Evolutionary conservation across 2,329 filamentous ascomycete species (phyloP), one percentile per base, ranked within the genome.

Genomic region (Dactylellina parvicollis): DNA sequence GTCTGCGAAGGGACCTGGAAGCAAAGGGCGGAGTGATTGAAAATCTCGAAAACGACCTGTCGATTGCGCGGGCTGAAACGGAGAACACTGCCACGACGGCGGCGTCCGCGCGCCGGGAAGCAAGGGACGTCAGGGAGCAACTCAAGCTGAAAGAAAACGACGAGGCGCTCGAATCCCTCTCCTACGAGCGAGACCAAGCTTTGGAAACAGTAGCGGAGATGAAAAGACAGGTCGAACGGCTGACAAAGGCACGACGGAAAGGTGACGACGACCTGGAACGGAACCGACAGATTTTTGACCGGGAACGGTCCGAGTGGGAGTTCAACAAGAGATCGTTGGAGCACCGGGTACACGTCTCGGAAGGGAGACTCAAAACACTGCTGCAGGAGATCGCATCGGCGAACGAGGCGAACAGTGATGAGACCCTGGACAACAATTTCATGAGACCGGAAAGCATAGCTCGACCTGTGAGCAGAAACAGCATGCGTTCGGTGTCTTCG

Each of bases 21-120:
- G 92, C 91, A 42, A 97, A 96, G 81, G 86, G 89, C 46, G 91
- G 88, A 77, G 86, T 92, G 59, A 96, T 99, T 61, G 93, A 97
- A 79, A 88, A 86, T 59, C 84, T 99, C 14, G 95, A 99, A 81
- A 83, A 85, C 0, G 88, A 85, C 24, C 82, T 99, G 32, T 88
- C 96, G 74, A 82, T 86, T 0, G 85, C 88, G 0, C 88, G 88
- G 62, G 86, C 87, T 66, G 92, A 98, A 75, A 89, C 91, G 75
- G 92, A 96, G 72, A 81, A 85, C 0, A 81, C 96, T 7, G 86
- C 88, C 72, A 84, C 85, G 20, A 87, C 85, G 40, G 79, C 92
- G 0, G 82, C 87, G 0, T 84, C 85, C 14, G 88, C 86, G 2
- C 84, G 86, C 32, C 94, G 92, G 79, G 94, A 99, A 79, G 89